A percentile compares a stretch with the other conserved stretches of the same genome.
These are phyloP conservation scores for Myxozyma neotropica DNA, from an alignment of 805 yeast genomes.

Conservation along the genomic window DNA sequence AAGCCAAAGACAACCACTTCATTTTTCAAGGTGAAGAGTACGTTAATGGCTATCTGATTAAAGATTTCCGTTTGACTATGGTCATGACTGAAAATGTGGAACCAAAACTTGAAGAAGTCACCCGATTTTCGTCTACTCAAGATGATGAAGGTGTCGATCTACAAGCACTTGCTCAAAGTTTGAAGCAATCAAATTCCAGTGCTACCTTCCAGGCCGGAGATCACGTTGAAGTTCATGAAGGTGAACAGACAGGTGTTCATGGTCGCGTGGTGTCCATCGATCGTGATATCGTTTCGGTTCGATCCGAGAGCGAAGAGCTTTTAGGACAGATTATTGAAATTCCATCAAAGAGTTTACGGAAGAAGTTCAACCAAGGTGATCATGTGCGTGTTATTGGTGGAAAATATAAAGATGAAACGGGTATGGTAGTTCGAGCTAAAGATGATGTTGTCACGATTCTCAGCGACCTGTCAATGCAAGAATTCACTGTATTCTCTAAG, in stretches of 20 bases:
- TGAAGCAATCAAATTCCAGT: conserved; percentile 61
- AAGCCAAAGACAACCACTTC: conserved; percentile 62
- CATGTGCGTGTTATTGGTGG: conserved; percentile 53
- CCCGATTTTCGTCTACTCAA: conserved; percentile 65
- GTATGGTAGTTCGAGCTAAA: conserved; percentile 80
- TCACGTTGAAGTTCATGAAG: conserved; percentile 84
- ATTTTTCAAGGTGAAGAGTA: conserved; percentile 86
- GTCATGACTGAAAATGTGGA: conserved; percentile 77
- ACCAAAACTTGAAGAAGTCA: conserved; percentile 82
- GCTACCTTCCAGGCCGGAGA: conserved; percentile 88
- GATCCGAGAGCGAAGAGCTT: conserved; percentile 49
- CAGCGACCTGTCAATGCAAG: conserved; percentile 85
- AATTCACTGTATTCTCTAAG: conserved; percentile 89
- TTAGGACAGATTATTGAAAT: conserved; percentile 69
- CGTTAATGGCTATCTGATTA: conserved; percentile 81
- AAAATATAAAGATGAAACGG: conserved; percentile 89
- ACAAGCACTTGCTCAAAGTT: conserved; percentile 80
- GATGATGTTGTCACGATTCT: conserved; percentile 87
- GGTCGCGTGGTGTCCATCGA: conserved; percentile 76
- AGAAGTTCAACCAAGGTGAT: conserved; percentile 48
- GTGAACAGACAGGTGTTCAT: conserved; percentile 88
- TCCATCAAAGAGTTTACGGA: conserved; percentile 79
- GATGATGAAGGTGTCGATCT: conserved; percentile 87
- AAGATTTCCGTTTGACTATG: conserved; percentile 81
- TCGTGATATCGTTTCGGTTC: conserved; percentile 60